Conservation (phyloP, 2,329 filamentous ascomycete species). For the Claviceps paspali region DNA sequence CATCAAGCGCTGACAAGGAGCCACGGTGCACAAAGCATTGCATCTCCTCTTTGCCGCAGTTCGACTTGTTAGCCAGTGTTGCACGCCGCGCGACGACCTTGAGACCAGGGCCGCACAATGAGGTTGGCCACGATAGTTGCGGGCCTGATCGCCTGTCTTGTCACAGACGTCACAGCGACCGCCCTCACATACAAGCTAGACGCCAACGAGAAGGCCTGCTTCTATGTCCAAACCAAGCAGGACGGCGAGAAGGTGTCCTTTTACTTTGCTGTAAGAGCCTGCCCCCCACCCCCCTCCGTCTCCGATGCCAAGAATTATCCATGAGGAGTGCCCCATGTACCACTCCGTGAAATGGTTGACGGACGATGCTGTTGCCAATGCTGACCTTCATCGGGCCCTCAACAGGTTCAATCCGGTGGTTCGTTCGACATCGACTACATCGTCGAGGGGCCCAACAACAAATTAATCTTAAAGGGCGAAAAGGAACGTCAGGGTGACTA, state of each 20-base stretch:
- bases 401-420: constrained; percentile 89
- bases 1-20: constrained; percentile 2
- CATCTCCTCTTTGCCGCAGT: neutral
- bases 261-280: constrained; percentile 60
- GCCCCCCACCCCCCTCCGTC: too few species aligned
- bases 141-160: constrained; percentile 56
- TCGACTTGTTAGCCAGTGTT: constrained; percentile 6
- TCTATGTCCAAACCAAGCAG: constrained; percentile 68
- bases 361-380: neutral
- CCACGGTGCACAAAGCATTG: constrained; percentile 3
- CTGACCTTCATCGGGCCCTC: neutral
- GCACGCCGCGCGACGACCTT: constrained; percentile 13
- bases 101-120: constrained; percentile 34
- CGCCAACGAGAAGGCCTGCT: constrained; percentile 90
- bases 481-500: constrained; percentile 96
- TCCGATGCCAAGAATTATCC: neutral
- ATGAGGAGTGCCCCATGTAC: too few species aligned
- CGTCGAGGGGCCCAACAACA: constrained; percentile 68
- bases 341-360: too few species aligned
- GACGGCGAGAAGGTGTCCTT: constrained; percentile 84
- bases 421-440: constrained; percentile 94
- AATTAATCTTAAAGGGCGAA: constrained; percentile 66
- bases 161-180: constrained; percentile 64
- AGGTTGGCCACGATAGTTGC: constrained; percentile 45
- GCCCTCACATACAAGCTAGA: constrained; percentile 85